Conservation (phyloP, 2,329 filamentous ascomycete genomes). For the Nakataea oryzae region DNA sequence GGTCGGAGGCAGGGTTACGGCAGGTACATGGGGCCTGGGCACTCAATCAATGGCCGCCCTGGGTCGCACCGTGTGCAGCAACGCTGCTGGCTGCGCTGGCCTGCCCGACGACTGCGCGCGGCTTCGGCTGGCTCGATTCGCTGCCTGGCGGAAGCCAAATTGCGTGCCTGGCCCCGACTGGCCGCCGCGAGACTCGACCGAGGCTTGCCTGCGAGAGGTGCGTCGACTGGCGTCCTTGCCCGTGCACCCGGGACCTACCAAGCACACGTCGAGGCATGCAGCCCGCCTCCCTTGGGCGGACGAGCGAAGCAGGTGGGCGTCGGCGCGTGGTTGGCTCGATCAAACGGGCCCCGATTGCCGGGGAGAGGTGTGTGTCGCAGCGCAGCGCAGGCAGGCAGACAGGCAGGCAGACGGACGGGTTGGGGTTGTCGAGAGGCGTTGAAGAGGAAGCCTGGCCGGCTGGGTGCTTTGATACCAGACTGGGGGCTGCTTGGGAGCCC, state of each 20-base stretch:
- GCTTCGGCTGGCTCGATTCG: background rate
- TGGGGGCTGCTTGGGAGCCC: background rate
- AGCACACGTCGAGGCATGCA: background rate
- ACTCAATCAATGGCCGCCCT: background rate
- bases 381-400: too few species aligned
- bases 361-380: background rate
- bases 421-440: background rate
- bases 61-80: background rate
- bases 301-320: background rate
- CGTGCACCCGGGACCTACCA: background rate
- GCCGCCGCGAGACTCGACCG: background rate
- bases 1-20: background rate
- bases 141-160: background rate
- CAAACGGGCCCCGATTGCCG: background rate
- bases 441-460: background rate
- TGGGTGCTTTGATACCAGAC: background rate
- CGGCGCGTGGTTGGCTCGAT: background rate
- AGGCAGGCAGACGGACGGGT: background rate
- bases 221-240: background rate
- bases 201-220: background rate
- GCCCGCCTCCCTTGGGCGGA: background rate
- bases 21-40: background rate
- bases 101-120: background rate
- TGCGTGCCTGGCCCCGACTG: background rate
- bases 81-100: background rate